Evolutionary conservation across 257 asterid species (phyloP), one percentile per base, ranked within the genome.

Genomic region (Nicotiana knightiana): DNA sequence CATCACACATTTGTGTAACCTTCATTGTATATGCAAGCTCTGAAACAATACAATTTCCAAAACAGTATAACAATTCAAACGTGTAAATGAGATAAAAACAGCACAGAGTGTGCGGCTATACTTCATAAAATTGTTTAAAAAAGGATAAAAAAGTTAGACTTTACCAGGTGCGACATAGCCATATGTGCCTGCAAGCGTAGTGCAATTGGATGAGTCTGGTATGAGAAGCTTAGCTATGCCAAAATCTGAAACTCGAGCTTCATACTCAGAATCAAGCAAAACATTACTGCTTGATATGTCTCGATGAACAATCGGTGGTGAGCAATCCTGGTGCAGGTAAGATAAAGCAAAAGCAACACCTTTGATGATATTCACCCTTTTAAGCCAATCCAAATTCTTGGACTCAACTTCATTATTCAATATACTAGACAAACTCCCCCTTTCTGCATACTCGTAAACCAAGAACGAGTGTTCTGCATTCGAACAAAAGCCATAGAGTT

Each of bases 391-490:
- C n/a, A 70, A 21, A n/a, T 70, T 70, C 33, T 11, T 43, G n/a
- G 77, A 70, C n/a, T 70, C 77, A 10, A 5, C 35, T 43, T 70
- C 58, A 11, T 11, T 21, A 32, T 35, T 70, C 35, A 70, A 70
- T 10, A 43, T 46, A 21, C 59, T 11, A 54, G 65, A 30, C 48
- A 63, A 63, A 30, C 76, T 80, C 26, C 76, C 63, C 62, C 24
- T 80, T 46, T 80, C 63, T 1, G 35, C 76, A 17, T 76, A 82
- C 48, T 82, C 82, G 1, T 76, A 76, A 17, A 82, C 81, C 81
- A 76, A 51, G 53, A 75, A 35, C 1, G 77, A 76, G 58, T 75
- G 30, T 62, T 35, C 8, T 12, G 18, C 67, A n/a, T 26, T 55
- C 3, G 81, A 75, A 76, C 85, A 82, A 55, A 8, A 81, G 55